These are phyloP conservation scores for Penicillium janthinellum DNA, from an alignment of 2,329 filamentous ascomycete genomes.

Conservation along the genomic window DNA sequence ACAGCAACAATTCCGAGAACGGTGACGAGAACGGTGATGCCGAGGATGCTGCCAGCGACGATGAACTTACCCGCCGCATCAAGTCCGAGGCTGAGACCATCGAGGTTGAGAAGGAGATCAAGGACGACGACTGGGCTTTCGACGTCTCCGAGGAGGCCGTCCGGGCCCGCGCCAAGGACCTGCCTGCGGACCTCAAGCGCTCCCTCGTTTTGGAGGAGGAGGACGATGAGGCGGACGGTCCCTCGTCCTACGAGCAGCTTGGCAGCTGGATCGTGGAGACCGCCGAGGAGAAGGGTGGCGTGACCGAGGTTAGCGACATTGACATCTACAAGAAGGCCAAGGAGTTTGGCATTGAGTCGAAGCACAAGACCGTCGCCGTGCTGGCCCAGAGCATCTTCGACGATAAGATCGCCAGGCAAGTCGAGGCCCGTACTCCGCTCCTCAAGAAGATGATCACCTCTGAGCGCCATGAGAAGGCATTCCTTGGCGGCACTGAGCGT, in stretches of 20 bases:
- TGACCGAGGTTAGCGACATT: conserved; percentile 81
- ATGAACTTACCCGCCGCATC: conserved; percentile 81
- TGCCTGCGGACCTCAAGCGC: conserved; percentile 93
- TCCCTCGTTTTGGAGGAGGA: conserved; percentile 82
- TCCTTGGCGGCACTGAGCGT: conserved; percentile 92
- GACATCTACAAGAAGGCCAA: conserved; percentile 96
- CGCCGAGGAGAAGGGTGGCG: conserved; percentile 68
- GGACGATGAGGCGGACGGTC: conserved; percentile 74
- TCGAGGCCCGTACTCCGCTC: conserved; percentile 78
- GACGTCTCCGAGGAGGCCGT: conserved; percentile 96
- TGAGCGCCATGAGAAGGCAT: conserved; percentile 91
- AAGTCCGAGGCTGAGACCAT: conserved; percentile 71
- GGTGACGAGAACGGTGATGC: conserved; percentile 67
- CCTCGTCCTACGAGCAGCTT: conserved; percentile 83
- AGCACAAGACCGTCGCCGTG: conserved; percentile 90
- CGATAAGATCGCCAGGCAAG: conserved; percentile 84
- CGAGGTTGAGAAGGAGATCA: conserved; percentile 67
- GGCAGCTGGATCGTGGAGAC: conserved; percentile 87
- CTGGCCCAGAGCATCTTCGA: conserved; percentile 93
- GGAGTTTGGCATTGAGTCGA: conserved; percentile 89
- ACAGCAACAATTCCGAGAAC: conserved; percentile 65
- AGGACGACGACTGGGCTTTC: conserved; percentile 92
- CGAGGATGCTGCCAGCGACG: conserved; percentile 77
- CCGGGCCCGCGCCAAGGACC: conserved; percentile 87
- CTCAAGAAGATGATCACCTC: conserved; percentile 91